phyloP scores from a whole-genome alignment of 345 rosid genomes.

The Pistacia vera region DNA sequence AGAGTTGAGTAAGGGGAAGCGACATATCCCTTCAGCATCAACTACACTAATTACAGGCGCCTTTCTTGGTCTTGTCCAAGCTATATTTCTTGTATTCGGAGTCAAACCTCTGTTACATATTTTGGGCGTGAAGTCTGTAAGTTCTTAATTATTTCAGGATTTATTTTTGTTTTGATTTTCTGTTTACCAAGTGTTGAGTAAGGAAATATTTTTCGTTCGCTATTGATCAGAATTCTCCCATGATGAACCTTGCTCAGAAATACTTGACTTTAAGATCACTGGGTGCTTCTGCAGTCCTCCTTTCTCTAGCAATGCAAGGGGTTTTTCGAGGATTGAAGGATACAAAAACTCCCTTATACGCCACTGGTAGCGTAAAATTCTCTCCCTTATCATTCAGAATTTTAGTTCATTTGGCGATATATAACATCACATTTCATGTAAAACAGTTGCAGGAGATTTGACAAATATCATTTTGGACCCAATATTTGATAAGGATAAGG shows the following conservation, averaged over 20 bases:
- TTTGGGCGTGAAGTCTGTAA: constrained; percentile 87
- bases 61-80: constrained; percentile 75
- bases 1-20: constrained; percentile 34
- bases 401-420: too few relatives aligned
- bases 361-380: constrained; percentile 53
- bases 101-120: constrained; percentile 58
- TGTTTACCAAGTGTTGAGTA: neutral
- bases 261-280: constrained; percentile 76
- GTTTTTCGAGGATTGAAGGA: constrained; percentile 92
- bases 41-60: constrained; percentile 78
- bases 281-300: constrained; percentile 92
- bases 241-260: constrained; percentile 71
- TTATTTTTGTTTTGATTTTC: neutral
- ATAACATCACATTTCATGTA: too few relatives aligned
- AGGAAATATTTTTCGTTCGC: neutral
- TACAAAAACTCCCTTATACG: constrained; percentile 88
- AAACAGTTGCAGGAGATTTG: constrained; percentile 70
- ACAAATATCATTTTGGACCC: constrained; percentile 81
- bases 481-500: constrained; percentile 45
- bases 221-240: constrained; percentile 57
- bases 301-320: constrained; percentile 97
- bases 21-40: constrained; percentile 85
- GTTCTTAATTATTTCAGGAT: constrained; percentile 14
- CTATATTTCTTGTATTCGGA: constrained; percentile 65
- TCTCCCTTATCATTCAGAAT: too few relatives aligned